These are phyloP conservation scores for Ensete glaucum DNA, from an alignment of 176 grass and related monocot species.

Conservation along the genomic window DNA sequence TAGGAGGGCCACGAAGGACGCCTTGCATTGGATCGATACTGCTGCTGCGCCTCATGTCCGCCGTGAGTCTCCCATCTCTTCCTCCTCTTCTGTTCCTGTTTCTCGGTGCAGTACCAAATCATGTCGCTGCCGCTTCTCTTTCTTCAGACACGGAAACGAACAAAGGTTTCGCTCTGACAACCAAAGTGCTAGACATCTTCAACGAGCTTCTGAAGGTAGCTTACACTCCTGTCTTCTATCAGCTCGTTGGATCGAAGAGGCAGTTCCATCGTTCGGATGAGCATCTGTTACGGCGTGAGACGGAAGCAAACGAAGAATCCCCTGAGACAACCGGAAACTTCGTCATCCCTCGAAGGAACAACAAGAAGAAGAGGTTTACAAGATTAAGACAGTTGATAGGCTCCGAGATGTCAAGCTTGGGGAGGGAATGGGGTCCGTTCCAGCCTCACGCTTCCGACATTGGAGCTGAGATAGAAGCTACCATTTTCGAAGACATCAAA, in stretches of 20 bases:
- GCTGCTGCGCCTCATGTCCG: not conserved
- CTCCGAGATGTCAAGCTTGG: slow-evolving; percentile 33
- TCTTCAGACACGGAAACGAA: slow-evolving; percentile 11
- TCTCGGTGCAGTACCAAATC: not conserved
- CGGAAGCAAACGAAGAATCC: slow-evolving; percentile 26
- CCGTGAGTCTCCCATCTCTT: not conserved
- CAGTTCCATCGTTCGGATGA: slow-evolving; percentile 21
- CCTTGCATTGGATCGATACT: slow-evolving; percentile 17
- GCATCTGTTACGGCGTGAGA: slow-evolving; percentile 12
- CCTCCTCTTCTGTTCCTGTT: not conserved
- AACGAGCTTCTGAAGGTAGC: slow-evolving; percentile 12
- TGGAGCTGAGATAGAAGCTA: slow-evolving; percentile 55
- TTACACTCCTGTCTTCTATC: not conserved
- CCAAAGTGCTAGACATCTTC: slow-evolving; percentile 29
- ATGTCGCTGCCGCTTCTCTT: not conserved
- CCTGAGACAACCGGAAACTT: too few species aligned
- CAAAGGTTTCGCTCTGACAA: slow-evolving; percentile 22
- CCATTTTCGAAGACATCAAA: slow-evolving; percentile 80
- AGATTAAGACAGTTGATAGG: slow-evolving; percentile 50
- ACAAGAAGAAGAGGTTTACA: slow-evolving; percentile 40
- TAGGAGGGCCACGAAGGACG: not conserved
- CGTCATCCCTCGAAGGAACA: slow-evolving; percentile 46
- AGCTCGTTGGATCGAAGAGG: slow-evolving; percentile 20
- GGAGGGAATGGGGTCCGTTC: slow-evolving; percentile 35
- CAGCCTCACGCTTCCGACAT: slow-evolving; percentile 33